Evolutionary conservation across 768 basidiomycete species (phyloP).

Genomic region (Pleurotus tuoliensis): DNA sequence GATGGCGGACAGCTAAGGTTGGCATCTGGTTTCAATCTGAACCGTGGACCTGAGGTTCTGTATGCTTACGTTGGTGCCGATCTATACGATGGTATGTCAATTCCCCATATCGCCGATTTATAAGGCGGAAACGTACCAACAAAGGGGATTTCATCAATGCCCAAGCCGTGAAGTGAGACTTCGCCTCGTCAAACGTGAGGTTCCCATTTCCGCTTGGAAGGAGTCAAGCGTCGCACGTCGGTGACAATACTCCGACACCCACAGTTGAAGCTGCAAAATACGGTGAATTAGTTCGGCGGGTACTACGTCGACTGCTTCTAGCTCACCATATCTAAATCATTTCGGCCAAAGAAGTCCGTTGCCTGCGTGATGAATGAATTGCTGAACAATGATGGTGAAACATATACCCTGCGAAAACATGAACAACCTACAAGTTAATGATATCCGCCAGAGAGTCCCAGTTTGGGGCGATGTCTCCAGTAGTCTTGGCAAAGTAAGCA

Average conservation of each 20-base stretch:
- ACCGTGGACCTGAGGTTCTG: neutral
- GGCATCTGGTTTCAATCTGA: neutral
- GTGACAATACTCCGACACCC: no score
- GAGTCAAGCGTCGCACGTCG: no score
- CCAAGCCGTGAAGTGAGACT: constrained; percentile 73
- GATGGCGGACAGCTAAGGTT: constrained; percentile 42
- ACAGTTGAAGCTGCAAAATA: no score
- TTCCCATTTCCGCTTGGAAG: constrained; percentile 54
- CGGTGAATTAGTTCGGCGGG: no score
- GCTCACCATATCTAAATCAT: constrained; percentile 65
- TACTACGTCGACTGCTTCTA: no score
- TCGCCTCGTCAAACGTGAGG: constrained; percentile 58
- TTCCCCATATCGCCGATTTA: no score
- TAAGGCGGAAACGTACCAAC: constrained; percentile 25
- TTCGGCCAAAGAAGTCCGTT: constrained; percentile 64
- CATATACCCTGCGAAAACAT: neutral
- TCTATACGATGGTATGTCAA: constrained; percentile 18
- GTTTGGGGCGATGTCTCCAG: constrained; percentile 3
- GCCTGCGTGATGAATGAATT: constrained; percentile 64
- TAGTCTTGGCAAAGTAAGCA: neutral
- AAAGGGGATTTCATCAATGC: constrained; percentile 65
- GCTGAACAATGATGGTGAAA: constrained; percentile 23
- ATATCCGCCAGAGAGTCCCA: constrained; percentile 1
- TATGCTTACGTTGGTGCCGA: constrained; percentile 49
- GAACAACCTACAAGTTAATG: constrained; percentile 16